phyloP scores from a whole-genome alignment of 495 filamentous ascomycete genomes.

The Aspergillus avenaceus region DNA sequence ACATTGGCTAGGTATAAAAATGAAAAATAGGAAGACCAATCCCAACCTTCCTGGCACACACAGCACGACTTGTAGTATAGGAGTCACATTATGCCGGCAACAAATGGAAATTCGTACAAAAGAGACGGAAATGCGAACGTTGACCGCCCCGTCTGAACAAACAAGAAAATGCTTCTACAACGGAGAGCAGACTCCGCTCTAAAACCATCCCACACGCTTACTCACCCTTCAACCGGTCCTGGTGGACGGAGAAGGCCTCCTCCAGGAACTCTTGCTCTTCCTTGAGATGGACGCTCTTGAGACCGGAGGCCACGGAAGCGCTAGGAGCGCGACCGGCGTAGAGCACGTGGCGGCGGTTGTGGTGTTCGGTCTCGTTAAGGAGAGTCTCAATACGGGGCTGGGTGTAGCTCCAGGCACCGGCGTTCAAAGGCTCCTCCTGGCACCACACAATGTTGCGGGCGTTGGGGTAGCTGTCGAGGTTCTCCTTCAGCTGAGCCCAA shows the following conservation, averaged over 20 bases:
- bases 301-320: conserved; percentile 86
- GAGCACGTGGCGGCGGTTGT: conserved; percentile 91
- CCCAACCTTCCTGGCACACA: conserved; percentile 16
- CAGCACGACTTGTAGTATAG: conserved; percentile 26
- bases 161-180: conserved; percentile 2
- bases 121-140: conserved; percentile 18
- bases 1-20: conserved; percentile 21
- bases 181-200: too few species aligned
- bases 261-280: conserved; percentile 90
- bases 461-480: conserved; percentile 93
- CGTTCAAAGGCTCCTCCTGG: conserved; percentile 97
- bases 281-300: conserved; percentile 84
- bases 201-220: conserved; percentile 19
- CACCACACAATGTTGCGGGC: conserved; percentile 93
- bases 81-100: conserved; percentile 19
- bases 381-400: conserved; percentile 96
- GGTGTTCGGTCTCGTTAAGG: conserved; percentile 83
- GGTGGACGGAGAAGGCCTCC: conserved; percentile 62
- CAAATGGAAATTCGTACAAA: conserved; percentile 31
- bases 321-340: conserved; percentile 91
- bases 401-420: conserved; percentile 89
- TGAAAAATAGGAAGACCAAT: conserved; percentile 13
- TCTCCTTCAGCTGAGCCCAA: conserved; percentile 92
- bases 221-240: conserved; percentile 56
- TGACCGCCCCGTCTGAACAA: conserved; percentile 22